A percentile compares a stretch with the other conserved stretches of the same genome.
Conservation (phyloP, 2,329 filamentous ascomycete genomes). For the Penicillium sp. region DNA sequence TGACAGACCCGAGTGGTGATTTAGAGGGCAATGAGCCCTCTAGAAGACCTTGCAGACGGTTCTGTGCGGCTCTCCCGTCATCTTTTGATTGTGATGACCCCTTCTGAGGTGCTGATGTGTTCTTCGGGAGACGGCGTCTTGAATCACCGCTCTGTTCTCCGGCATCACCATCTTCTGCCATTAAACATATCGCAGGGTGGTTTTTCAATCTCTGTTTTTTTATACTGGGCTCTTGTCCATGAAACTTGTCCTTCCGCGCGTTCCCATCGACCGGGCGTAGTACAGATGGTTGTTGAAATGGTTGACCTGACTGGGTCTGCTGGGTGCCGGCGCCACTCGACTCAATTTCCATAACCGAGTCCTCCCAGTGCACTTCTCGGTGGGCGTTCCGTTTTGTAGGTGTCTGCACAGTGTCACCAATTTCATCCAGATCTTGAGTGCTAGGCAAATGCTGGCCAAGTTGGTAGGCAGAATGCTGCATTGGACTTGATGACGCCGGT, state of each 20-base stretch:
- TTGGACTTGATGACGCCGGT: constrained; percentile 32
- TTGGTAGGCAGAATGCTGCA: constrained; percentile 10
- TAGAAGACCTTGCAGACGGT: constrained; percentile 33
- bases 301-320: background rate
- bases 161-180: constrained; percentile 51
- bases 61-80: constrained; percentile 8
- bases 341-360: background rate
- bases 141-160: constrained; percentile 2
- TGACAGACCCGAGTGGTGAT: constrained; percentile 11
- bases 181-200: constrained; percentile 38
- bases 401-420: constrained; percentile 40
- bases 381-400: constrained; percentile 36
- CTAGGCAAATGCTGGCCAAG: constrained; percentile 42
- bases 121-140: background rate
- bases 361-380: constrained; percentile 6
- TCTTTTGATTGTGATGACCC: background rate
- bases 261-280: constrained; percentile 33
- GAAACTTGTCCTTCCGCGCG: constrained; percentile 3
- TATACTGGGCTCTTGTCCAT: constrained; percentile 24
- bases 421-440: constrained; percentile 58
- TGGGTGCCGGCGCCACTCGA: background rate
- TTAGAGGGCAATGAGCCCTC: constrained; percentile 26
- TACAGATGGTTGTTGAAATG: constrained; percentile 6
- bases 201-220: constrained; percentile 28
- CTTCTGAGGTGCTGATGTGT: background rate